Conservation (phyloP, 345 rosid genomes). For the Salix koriyanagi region DNA sequence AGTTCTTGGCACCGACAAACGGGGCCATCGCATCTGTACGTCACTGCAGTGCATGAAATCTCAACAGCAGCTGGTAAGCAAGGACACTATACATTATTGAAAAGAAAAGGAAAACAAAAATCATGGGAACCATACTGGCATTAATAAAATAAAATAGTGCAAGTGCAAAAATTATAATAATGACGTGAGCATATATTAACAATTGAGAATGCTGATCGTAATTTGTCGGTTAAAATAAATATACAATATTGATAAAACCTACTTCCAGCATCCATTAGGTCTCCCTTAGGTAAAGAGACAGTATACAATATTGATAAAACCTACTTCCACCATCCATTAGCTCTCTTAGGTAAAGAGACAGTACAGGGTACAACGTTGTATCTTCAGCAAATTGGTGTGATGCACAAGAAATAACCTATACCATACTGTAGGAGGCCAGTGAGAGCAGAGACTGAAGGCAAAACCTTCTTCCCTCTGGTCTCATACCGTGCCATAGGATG, state of each 20-base stretch:
- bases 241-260: constrained; percentile 13
- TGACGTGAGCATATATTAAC: background rate
- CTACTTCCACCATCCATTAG: background rate
- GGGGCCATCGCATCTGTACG: no score
- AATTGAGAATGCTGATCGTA: background rate
- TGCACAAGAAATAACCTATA: constrained; percentile 36
- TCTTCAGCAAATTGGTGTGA: constrained; percentile 35
- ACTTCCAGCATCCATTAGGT: background rate
- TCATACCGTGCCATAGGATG: constrained; percentile 18
- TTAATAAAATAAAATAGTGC: no score
- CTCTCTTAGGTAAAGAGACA: background rate
- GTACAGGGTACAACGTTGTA: constrained; percentile 16
- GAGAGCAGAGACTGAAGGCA: constrained; percentile 81
- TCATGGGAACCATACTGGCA: no score
- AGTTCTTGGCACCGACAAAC: no score
- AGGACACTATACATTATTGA: no score
- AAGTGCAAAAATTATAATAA: no score
- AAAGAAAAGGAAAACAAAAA: no score
- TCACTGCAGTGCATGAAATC: no score
- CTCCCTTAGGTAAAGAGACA: background rate
- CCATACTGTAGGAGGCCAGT: constrained; percentile 13
- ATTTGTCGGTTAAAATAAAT: background rate
- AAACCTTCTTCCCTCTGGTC: constrained; percentile 76
- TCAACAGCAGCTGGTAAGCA: no score
- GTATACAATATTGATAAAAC: constrained; percentile 14